Evolutionary conservation across 164 flowering plant species (phyloP).

Genomic region (Magnolia kwangsiensis): DNA sequence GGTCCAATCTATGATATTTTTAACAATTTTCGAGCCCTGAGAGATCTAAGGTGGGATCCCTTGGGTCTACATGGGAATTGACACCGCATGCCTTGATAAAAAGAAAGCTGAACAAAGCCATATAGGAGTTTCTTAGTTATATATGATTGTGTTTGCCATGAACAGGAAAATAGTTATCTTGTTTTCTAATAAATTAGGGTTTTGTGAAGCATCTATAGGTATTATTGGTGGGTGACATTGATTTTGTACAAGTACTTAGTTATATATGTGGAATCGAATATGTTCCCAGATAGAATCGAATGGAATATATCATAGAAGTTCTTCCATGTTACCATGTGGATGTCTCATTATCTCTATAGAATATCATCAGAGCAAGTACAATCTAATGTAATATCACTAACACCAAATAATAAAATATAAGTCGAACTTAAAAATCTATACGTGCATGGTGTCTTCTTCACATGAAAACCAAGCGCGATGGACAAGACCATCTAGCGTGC

Average conservation of each 20-base stretch:
- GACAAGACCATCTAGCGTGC: background rate
- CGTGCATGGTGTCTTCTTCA: background rate
- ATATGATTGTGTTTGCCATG: background rate
- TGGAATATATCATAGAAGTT: constrained; percentile 47
- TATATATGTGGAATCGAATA: constrained; percentile 2
- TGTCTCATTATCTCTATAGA: constrained; percentile 19
- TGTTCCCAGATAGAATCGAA: background rate
- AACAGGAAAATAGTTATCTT: background rate
- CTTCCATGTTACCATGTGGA: constrained; percentile 40
- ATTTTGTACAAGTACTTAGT: constrained; percentile 12
- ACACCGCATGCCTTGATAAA: background rate
- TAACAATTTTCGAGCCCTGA: too few relatives aligned
- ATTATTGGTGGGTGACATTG: constrained; percentile 29
- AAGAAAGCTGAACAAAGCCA: too few relatives aligned
- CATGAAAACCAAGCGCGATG: background rate
- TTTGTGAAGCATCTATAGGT: background rate
- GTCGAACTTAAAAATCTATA: background rate
- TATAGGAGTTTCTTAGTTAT: too few relatives aligned
- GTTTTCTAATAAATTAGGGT: background rate
- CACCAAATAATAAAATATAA: background rate
- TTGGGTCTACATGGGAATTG: background rate
- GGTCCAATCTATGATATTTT: too few relatives aligned
- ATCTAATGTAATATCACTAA: background rate
- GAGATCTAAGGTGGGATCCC: background rate
- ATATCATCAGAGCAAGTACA: background rate